These are phyloP conservation scores for Pythium apleroticum DNA, from an alignment of 352 stramenopile species.

Conservation along the genomic window DNA sequence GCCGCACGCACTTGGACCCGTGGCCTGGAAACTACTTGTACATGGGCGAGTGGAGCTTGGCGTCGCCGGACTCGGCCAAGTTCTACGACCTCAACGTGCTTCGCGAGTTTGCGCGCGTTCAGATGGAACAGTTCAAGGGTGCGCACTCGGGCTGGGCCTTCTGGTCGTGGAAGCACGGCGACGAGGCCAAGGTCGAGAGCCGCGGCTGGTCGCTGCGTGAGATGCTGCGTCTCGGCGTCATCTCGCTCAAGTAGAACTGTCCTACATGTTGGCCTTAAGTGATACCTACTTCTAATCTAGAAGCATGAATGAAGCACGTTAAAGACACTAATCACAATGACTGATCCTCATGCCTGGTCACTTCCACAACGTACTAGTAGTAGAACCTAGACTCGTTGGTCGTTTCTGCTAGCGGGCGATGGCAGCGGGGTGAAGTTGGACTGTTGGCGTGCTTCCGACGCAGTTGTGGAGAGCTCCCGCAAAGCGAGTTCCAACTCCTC, in stretches of 20 bases:
- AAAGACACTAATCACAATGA: too few species aligned
- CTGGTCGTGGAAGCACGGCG: slow-evolving; percentile 31
- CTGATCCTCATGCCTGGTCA: too few species aligned
- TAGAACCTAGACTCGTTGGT: too few species aligned
- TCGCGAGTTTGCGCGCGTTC: slow-evolving; percentile 17
- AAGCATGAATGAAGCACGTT: too few species aligned
- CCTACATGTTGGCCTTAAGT: too few species aligned
- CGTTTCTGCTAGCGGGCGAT: neutral
- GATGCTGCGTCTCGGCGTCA: neutral
- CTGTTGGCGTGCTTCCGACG: neutral
- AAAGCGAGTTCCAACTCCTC: neutral
- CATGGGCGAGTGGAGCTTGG: slow-evolving; percentile 59
- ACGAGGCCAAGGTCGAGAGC: slow-evolving; percentile 9
- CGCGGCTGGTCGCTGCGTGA: neutral
- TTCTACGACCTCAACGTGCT: slow-evolving; percentile 23
- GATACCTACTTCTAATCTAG: too few species aligned
- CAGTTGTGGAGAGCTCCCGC: neutral
- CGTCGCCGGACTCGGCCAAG: slow-evolving; percentile 22
- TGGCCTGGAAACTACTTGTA: slow-evolving; percentile 37
- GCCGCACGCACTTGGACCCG: slow-evolving; percentile 13
- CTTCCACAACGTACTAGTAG: too few species aligned
- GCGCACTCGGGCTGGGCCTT: slow-evolving; percentile 27
- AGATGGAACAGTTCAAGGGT: slow-evolving; percentile 26
- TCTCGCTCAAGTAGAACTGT: neutral
- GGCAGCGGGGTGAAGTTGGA: neutral